Evolutionary conservation across 2,329 filamentous ascomycete genomes (phyloP).

Genomic region (Grosmannia serpens): DNA sequence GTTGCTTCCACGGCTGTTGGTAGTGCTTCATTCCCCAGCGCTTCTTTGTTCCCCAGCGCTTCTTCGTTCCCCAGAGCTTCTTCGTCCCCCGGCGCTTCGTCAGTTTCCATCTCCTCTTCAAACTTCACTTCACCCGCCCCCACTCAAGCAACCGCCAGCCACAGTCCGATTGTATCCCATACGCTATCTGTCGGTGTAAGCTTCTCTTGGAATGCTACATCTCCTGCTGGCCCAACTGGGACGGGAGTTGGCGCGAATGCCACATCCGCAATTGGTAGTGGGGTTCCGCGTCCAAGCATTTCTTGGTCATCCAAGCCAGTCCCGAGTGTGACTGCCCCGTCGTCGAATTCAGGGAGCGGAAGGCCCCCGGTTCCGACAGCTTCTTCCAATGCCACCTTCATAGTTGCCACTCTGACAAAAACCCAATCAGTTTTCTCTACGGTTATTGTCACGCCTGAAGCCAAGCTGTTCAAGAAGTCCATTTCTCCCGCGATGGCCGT

Average conservation of each 20-base stretch:
- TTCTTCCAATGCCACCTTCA: not conserved
- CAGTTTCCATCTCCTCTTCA: not conserved
- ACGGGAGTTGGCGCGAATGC: not conserved
- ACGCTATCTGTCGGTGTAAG: not conserved
- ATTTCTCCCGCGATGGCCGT: not conserved
- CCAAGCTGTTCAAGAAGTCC: not conserved
- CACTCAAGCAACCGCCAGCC: not conserved
- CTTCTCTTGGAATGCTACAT: not conserved
- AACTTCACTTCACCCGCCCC: not conserved
- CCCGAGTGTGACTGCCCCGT: not conserved
- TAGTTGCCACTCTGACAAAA: not conserved
- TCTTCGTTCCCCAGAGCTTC: not conserved
- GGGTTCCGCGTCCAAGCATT: not conserved
- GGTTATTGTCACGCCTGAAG: not conserved
- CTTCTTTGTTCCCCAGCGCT: no score
- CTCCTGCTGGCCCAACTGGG: not conserved
- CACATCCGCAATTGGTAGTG: not conserved
- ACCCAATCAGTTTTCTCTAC: not conserved
- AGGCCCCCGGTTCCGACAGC: not conserved
- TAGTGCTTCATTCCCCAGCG: not conserved
- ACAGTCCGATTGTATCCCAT: not conserved
- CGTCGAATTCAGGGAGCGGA: not conserved
- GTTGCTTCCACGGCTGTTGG: not conserved
- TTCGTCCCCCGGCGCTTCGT: not conserved
- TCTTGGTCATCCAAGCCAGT: not conserved